Evolutionary conservation across 2,329 filamentous ascomycete genomes (phyloP).

Genomic region (Hypoxylon sp.): DNA sequence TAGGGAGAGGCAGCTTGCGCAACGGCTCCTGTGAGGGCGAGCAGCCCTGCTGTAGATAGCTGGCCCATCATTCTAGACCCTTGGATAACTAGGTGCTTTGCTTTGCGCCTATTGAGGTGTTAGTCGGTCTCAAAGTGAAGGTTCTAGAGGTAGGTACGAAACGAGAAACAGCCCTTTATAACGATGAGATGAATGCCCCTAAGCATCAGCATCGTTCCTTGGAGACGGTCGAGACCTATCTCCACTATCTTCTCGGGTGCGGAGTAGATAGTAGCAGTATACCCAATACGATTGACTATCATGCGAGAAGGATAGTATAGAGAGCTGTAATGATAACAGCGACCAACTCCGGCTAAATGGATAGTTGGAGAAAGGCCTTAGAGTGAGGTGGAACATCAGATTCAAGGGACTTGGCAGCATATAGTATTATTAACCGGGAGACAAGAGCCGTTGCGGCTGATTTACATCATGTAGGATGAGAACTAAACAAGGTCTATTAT

Average conservation of each 20-base stretch:
- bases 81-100: not conserved
- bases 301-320: not conserved
- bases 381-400: conserved; percentile 15
- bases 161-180: conserved; percentile 35
- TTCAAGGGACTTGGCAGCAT: conserved; percentile 14
- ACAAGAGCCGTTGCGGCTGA: conserved; percentile 36
- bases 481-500: conserved; percentile 8
- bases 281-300: conserved; percentile 26
- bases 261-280: conserved; percentile 33
- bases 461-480: conserved; percentile 4
- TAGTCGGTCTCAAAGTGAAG: not conserved
- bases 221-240: conserved; percentile 20
- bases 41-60: conserved; percentile 40
- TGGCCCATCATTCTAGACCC: conserved; percentile 41
- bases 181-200: conserved; percentile 1
- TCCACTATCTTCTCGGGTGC: conserved; percentile 31
- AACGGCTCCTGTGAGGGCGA: conserved; percentile 35
- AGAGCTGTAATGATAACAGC: conserved; percentile 17
- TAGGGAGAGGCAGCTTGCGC: conserved; percentile 44
- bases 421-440: conserved; percentile 39
- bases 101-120: not conserved
- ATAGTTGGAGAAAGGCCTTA: conserved; percentile 41
- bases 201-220: conserved; percentile 3
- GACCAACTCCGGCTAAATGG: conserved; percentile 49
- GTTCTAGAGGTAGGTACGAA: not conserved